Evolutionary conservation across 2,329 filamentous ascomycete genomes (phyloP).

Genomic region (Trichoderma cornu-damae): DNA sequence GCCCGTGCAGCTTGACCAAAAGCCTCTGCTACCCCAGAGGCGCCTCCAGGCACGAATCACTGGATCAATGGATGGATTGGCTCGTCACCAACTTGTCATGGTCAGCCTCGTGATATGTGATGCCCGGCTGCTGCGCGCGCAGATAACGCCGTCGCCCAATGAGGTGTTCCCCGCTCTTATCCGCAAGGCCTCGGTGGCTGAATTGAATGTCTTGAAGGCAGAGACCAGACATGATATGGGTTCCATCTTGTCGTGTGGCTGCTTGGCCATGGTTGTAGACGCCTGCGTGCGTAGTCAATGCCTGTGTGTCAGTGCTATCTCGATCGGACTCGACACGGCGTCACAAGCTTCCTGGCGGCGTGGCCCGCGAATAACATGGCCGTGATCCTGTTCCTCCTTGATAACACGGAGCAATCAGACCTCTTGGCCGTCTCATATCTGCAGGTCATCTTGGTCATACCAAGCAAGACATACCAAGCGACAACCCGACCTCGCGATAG

Average conservation of each 20-base stretch:
- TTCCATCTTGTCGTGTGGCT: neutral
- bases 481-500: neutral
- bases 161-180: slow-evolving; percentile 5
- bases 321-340: neutral
- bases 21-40: neutral
- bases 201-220: neutral
- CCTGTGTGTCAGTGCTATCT: slow-evolving; percentile 7
- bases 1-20: neutral
- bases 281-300: neutral
- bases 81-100: neutral
- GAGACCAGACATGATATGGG: neutral
- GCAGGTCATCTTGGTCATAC: neutral
- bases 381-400: neutral
- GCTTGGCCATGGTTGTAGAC: neutral
- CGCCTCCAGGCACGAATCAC: neutral
- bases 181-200: slow-evolving; percentile 3
- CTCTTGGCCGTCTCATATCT: neutral
- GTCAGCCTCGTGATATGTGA: slow-evolving; percentile 7
- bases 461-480: too few relatives aligned
- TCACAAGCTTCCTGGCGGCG: neutral
- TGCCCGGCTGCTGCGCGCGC: neutral
- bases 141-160: neutral
- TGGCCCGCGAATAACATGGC: neutral
- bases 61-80: neutral
- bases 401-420: neutral